Base-by-base conservation (phyloP, 208 protist species). In the Leishmania lainsoni region DNA sequence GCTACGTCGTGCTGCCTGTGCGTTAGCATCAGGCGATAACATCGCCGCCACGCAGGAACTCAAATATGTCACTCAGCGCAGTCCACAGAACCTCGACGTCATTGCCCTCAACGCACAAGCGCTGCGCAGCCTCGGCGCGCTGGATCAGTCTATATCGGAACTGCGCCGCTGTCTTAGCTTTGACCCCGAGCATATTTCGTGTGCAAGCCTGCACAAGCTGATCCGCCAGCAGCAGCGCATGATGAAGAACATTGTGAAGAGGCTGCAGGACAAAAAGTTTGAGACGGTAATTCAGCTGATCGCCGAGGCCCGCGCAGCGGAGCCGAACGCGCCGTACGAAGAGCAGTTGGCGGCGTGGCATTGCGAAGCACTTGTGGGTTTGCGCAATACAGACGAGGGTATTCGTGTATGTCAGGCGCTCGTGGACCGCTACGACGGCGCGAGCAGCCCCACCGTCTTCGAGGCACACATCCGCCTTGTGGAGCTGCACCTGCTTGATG, bases 111-210 rank as follows among this genome's bases (percentile, higher is more conserved):
- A 90, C 74, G 96, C 96, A 3, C 83, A 88, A 72, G 91, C 91
- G 12, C 84, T 97, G 75, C 91, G 93, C 5, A 81, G 83, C 5
- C 66, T 98, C 14, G 96, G 94, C 26, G 91, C 94, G 1, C 71
- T 94, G 17, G 94, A 95, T 17, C 88, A 94, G 75, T 91, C 94
- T 3, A 83, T 87, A 32, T 65, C 74, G 5, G 93, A 96, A 81
- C 77, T 97, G 71, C 90, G 87, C 3, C 88, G 89, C 69, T 98
- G 96, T 76, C 89, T 98, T 17, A 81, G 87, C 3, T 80, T 98
- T 17, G 94, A 98, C 82, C 96, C 94, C 16, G 94, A 98, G 88
- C 92, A 94, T 84, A 87, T 80, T 0, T 75, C 85, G 14, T 98
- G 96, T 78, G 93, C 94, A 29, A 72, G 22, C 6, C 75, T 96